Conservation (phyloP, 805 yeast species). For the Pichia phayaonensis region DNA sequence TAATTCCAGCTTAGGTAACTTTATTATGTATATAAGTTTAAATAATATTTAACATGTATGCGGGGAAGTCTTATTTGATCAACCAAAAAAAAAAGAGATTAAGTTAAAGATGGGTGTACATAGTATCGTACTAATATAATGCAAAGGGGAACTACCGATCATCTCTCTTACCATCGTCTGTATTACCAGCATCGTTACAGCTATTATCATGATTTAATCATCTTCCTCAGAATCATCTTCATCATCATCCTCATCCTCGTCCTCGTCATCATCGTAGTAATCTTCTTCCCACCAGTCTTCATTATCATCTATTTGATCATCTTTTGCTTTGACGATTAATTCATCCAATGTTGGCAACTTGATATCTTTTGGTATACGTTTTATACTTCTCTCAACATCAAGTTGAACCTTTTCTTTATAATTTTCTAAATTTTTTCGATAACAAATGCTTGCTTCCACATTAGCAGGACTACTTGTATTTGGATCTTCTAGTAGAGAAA, state of each 20-base stretch:
- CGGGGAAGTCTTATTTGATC: background rate
- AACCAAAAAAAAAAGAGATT: background rate
- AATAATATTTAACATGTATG: background rate
- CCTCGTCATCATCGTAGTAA: conserved; percentile 27
- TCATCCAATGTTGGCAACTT: conserved; percentile 68
- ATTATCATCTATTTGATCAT: conserved; percentile 22
- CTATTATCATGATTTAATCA: conserved; percentile 1
- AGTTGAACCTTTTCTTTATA: conserved; percentile 70
- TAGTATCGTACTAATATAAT: conserved; percentile 6
- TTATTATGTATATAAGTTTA: background rate
- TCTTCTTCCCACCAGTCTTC: conserved; percentile 29
- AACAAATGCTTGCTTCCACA: conserved; percentile 94
- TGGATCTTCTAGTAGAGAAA: conserved; percentile 89
- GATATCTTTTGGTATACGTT: conserved; percentile 81
- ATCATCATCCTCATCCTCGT: conserved; percentile 25
- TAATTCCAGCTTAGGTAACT: background rate
- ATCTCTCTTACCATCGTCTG: background rate
- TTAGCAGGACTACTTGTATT: conserved; percentile 92
- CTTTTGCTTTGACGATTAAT: conserved; percentile 27
- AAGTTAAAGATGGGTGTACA: conserved; percentile 1
- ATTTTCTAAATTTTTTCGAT: conserved; percentile 73
- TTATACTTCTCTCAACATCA: conserved; percentile 76
- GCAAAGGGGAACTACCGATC: background rate
- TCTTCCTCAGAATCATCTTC: conserved; percentile 17
- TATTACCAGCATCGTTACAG: background rate